Percentiles rank a stretch among this genome's conserved stretches.
Conservation (phyloP, 73 alveolate species). For the Paramecium tetraurelia region DNA sequence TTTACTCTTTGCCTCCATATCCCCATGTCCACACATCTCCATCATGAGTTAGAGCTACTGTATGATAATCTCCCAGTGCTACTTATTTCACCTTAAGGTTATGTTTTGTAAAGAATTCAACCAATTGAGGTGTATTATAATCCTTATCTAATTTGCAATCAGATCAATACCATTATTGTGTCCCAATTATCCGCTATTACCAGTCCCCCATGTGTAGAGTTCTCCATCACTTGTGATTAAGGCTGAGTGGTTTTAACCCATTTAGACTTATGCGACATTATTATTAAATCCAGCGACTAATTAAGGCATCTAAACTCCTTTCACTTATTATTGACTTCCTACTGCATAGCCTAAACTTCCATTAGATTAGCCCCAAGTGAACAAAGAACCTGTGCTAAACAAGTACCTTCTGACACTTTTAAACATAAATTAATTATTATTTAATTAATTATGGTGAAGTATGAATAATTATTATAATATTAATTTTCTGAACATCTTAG, state of each 20-base stretch:
- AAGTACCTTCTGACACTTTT: conserved; percentile 8
- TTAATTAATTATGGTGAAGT: neutral
- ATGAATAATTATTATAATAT: neutral
- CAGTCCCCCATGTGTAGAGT: conserved; percentile 52
- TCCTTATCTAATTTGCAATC: conserved; percentile 33
- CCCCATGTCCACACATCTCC: conserved; percentile 97
- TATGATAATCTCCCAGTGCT: conserved; percentile 87
- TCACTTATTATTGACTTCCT: neutral
- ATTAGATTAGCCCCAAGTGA: conserved; percentile 30
- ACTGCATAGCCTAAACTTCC: conserved; percentile 5
- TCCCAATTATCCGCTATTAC: conserved; percentile 41
- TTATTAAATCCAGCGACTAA: conserved; percentile 47
- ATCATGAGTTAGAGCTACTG: conserved; percentile 79
- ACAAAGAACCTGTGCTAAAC: neutral
- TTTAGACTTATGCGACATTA: conserved; percentile 14
- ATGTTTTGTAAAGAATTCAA: conserved; percentile 54
- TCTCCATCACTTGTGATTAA: conserved; percentile 53
- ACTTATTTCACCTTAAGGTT: conserved; percentile 68
- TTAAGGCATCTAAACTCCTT: neutral
- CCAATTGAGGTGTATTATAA: conserved; percentile 37
- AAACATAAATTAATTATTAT: neutral
- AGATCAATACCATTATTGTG: conserved; percentile 44
- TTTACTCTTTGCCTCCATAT: conserved; percentile 72
- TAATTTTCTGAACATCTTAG: neutral
- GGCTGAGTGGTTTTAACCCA: conserved; percentile 56